These are phyloP conservation scores for Talaromyces atroroseus DNA, from an alignment of 2,329 filamentous ascomycete species.

Conservation along the genomic window DNA sequence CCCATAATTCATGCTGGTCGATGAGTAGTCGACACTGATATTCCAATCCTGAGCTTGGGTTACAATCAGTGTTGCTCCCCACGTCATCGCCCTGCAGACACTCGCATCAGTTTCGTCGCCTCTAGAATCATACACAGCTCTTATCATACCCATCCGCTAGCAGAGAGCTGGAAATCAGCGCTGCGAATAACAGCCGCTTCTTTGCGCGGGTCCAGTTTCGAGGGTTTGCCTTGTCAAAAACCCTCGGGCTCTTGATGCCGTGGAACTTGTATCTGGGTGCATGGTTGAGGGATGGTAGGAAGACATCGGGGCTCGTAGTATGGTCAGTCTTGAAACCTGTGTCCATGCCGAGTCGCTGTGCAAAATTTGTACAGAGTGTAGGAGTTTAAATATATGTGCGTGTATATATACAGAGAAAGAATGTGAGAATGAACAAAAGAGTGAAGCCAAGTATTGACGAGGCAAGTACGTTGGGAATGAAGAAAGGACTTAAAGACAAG, in stretches of 20 bases:
- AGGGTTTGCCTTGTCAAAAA: conserved; percentile 21
- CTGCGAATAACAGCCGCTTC: conserved; percentile 29
- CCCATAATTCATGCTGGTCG: conserved; percentile 37
- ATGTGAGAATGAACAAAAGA: not conserved
- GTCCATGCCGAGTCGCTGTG: not conserved
- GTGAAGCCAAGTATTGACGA: no score
- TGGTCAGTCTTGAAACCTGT: not conserved
- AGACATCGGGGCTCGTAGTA: not conserved
- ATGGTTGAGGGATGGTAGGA: not conserved
- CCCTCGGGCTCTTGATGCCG: conserved; percentile 14
- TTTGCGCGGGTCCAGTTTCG: conserved; percentile 25
- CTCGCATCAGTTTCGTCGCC: not conserved
- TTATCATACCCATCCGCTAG: conserved; percentile 31
- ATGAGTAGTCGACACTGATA: conserved; percentile 27
- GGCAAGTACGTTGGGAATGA: not conserved
- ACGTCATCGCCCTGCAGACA: conserved; percentile 30
- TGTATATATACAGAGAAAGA: not conserved
- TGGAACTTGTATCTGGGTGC: not conserved
- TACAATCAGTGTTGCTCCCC: conserved; percentile 36
- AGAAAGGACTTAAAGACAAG: not conserved
- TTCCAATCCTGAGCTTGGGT: conserved; percentile 34
- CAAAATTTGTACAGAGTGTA: not conserved
- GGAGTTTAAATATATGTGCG: not conserved
- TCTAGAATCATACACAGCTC: not conserved
- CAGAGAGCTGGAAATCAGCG: conserved; percentile 32